A percentile compares a stretch with the other conserved stretches of the same genome.
Evolutionary conservation across 2,329 filamentous ascomycete genomes (phyloP).

Genomic region (Fusarium scirpi): DNA sequence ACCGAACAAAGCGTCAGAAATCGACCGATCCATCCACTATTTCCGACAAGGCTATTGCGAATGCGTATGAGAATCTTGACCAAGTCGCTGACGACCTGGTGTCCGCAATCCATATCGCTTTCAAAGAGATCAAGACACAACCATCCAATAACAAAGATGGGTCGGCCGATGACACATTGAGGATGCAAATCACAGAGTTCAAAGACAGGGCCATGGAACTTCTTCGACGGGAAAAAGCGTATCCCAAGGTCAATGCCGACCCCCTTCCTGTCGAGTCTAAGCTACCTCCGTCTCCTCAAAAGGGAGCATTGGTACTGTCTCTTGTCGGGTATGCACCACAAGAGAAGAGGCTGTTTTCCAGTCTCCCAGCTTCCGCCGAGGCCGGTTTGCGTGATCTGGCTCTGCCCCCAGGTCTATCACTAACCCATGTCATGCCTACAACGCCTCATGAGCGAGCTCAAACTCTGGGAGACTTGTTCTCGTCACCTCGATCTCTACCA

Average conservation of each 20-base stretch:
- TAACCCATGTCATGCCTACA: slow-evolving; percentile 53
- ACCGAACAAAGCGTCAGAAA: slow-evolving; percentile 71
- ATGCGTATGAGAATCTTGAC: slow-evolving; percentile 70
- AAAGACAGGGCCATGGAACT: slow-evolving; percentile 72
- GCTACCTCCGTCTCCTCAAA: slow-evolving; percentile 54
- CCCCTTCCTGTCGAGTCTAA: slow-evolving; percentile 57
- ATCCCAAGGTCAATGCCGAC: slow-evolving; percentile 57
- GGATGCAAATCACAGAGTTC: slow-evolving; percentile 66
- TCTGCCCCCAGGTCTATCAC: slow-evolving; percentile 79
- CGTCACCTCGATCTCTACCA: slow-evolving; percentile 73
- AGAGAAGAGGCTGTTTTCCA: slow-evolving; percentile 86
- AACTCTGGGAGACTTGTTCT: slow-evolving; percentile 80
- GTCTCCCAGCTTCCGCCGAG: slow-evolving; percentile 65
- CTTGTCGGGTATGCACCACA: slow-evolving; percentile 80
- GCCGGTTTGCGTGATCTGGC: slow-evolving; percentile 56
- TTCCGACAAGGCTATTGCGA: slow-evolving; percentile 64
- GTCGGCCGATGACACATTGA: slow-evolving; percentile 51
- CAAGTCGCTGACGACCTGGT: slow-evolving; percentile 72
- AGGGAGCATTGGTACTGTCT: slow-evolving; percentile 73
- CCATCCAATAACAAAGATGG: slow-evolving; percentile 49
- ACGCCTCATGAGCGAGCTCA: slow-evolving; percentile 62
- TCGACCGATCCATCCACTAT: slow-evolving; percentile 63
- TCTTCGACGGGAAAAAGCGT: slow-evolving; percentile 69
- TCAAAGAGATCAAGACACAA: slow-evolving; percentile 59
- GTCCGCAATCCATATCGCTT: slow-evolving; percentile 60